Percentiles rank a stretch among this genome's conserved stretches.
Evolutionary conservation across 192 early-diverging fungal genomes (phyloP).

Genomic region (Backusella macrospora): DNA sequence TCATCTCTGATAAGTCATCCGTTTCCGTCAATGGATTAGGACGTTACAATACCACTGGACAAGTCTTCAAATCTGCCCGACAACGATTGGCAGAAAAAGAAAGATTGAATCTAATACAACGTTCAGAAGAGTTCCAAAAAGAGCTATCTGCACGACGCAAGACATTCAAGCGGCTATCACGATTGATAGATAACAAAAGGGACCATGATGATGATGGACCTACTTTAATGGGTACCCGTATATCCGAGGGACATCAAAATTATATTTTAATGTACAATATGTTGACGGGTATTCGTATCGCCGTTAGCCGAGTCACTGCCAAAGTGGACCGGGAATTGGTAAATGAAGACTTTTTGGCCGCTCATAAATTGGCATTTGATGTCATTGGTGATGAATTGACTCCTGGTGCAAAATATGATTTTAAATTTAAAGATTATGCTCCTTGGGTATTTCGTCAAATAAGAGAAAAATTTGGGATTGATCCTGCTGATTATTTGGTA

Average conservation of each 20-base stretch:
- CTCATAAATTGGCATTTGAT: slow-evolving; percentile 96
- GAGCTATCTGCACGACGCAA: slow-evolving; percentile 29
- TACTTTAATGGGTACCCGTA: slow-evolving; percentile 77
- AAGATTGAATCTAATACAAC: neutral
- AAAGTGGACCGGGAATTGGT: slow-evolving; percentile 75
- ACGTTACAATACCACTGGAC: slow-evolving; percentile 31
- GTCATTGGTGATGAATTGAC: slow-evolving; percentile 95
- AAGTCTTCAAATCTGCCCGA: slow-evolving; percentile 6
- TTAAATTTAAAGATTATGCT: slow-evolving; percentile 99
- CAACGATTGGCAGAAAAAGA: slow-evolving; percentile 8
- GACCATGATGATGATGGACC: slow-evolving; percentile 39
- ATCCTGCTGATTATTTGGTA: slow-evolving; percentile 93
- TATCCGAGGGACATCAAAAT: slow-evolving; percentile 90
- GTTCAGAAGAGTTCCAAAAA: slow-evolving; percentile 33
- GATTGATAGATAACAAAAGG: neutral
- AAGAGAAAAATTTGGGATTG: slow-evolving; percentile 86
- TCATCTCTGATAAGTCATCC: too few species aligned
- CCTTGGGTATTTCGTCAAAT: slow-evolving; percentile 96
- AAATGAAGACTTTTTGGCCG: slow-evolving; percentile 80
- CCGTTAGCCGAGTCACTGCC: slow-evolving; percentile 86
- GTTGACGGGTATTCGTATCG: slow-evolving; percentile 95
- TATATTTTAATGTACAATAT: slow-evolving; percentile 98
- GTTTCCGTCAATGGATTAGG: neutral
- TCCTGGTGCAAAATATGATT: slow-evolving; percentile 93
- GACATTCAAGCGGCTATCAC: slow-evolving; percentile 27